Conservation (phyloP, 1,139 yeast species). For the Yamadazyma sp. region DNA sequence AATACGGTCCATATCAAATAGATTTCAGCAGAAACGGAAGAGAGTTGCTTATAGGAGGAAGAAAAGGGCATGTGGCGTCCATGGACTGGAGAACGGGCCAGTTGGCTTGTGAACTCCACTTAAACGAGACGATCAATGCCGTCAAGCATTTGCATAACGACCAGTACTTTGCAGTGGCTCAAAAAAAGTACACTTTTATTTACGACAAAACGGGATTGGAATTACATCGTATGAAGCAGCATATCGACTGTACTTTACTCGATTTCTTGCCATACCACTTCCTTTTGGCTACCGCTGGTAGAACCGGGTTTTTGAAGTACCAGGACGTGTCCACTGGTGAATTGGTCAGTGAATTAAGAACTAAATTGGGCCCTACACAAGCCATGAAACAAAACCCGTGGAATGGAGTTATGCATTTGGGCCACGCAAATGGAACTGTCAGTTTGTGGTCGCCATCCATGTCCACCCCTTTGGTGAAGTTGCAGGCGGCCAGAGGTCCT, state of each 20-base stretch:
- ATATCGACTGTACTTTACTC: conserved; percentile 76
- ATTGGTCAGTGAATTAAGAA: conserved; percentile 77
- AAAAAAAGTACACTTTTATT: conserved; percentile 88
- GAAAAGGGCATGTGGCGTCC: conserved; percentile 92
- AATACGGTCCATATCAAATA: conserved; percentile 82
- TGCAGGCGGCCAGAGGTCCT: conserved; percentile 83
- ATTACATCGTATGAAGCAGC: conserved; percentile 87
- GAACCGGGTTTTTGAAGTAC: conserved; percentile 82
- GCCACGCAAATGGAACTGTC: conserved; percentile 92
- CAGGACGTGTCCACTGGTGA: conserved; percentile 96
- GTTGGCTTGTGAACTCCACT: conserved; percentile 75
- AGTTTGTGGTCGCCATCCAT: conserved; percentile 92
- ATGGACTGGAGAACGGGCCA: conserved; percentile 94
- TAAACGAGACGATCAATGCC: conserved; percentile 87
- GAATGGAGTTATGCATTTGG: conserved; percentile 93
- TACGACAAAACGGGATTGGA: conserved; percentile 92
- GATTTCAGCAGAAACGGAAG: conserved; percentile 90
- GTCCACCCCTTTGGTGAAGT: conserved; percentile 80
- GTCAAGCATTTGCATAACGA: conserved; percentile 90
- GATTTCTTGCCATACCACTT: conserved; percentile 94
- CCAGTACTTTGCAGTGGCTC: conserved; percentile 95
- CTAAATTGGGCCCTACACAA: conserved; percentile 87
- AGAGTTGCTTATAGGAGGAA: conserved; percentile 79
- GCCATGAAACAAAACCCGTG: conserved; percentile 90
- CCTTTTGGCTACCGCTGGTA: conserved; percentile 82